A percentile compares a stretch with the other conserved stretches of the same genome.
Evolutionary conservation across 2,329 filamentous ascomycete genomes (phyloP).

Genomic region (Didymella lethalis): DNA sequence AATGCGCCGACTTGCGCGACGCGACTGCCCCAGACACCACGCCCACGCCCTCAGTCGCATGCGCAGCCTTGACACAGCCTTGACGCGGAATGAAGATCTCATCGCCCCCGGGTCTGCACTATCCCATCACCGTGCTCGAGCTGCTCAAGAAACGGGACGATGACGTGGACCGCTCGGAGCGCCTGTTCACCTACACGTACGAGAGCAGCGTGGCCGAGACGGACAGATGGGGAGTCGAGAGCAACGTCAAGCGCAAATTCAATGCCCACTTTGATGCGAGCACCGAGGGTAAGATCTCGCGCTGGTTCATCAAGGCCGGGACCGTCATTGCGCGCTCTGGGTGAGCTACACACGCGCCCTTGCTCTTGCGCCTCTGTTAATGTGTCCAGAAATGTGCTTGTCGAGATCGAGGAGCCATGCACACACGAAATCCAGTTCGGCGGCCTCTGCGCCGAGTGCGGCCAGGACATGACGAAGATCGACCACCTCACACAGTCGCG

Average conservation of each 20-base stretch:
- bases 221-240: constrained; percentile 76
- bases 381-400: constrained; percentile 61
- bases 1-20: constrained; percentile 46
- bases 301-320: constrained; percentile 76
- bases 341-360: constrained; percentile 41
- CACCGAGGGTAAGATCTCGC: constrained; percentile 77
- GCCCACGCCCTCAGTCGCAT: constrained; percentile 32
- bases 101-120: constrained; percentile 70
- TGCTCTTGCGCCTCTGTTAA: constrained; percentile 14
- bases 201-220: constrained; percentile 73
- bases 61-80: constrained; percentile 41
- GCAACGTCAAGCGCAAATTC: constrained; percentile 72
- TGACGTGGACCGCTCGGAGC: constrained; percentile 75
- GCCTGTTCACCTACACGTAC: constrained; percentile 87
- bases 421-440: constrained; percentile 90
- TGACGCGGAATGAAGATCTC: constrained; percentile 57
- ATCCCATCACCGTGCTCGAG: constrained; percentile 91
- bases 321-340: constrained; percentile 63
- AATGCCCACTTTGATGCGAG: constrained; percentile 84
- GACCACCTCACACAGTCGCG: constrained; percentile 82
- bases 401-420: constrained; percentile 89
- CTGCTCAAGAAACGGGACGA: constrained; percentile 81
- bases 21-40: constrained; percentile 33
- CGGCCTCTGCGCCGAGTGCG: constrained; percentile 89
- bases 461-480: constrained; percentile 92